A percentile compares a stretch with the other conserved stretches of the same genome.
Conservation (phyloP, 2,329 filamentous ascomycete species). For the Penicillium sp. region DNA sequence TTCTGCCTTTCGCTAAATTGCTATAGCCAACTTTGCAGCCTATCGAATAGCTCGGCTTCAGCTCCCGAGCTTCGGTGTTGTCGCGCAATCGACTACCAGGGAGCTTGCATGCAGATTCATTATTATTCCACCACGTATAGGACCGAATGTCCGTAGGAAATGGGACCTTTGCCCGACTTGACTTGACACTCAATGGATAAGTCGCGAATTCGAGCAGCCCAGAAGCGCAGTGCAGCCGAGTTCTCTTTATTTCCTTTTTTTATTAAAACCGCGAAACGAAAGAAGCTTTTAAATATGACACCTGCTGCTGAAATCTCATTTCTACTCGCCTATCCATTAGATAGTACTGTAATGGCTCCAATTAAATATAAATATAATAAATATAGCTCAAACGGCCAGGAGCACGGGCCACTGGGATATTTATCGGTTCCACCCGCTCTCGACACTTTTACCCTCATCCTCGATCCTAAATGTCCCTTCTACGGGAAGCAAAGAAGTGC, state of each 20-base stretch:
- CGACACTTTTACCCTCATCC: not conserved
- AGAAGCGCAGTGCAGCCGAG: no score
- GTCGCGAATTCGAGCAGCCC: no score
- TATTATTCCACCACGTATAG: no score
- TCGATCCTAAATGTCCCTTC: constrained; percentile 40
- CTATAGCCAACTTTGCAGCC: not conserved
- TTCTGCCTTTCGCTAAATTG: not conserved
- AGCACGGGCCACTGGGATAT: constrained; percentile 16
- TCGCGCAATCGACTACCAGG: no score
- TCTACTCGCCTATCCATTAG: not conserved
- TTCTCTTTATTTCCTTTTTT: no score
- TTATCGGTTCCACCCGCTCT: constrained; percentile 6
- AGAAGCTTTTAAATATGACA: not conserved
- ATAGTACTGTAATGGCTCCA: not conserved
- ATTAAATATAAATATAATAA: not conserved
- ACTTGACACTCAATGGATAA: no score
- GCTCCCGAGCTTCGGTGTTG: no score
- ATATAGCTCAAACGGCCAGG: not conserved
- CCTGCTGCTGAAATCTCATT: not conserved
- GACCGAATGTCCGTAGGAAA: no score
- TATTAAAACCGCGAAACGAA: not conserved
- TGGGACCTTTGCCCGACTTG: no score
- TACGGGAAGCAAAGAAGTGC: constrained; percentile 44
- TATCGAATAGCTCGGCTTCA: not conserved
- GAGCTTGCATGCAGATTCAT: no score